Base-by-base conservation (phyloP, 75 land plant species). In the Adiantum capillusveneris region DNA sequence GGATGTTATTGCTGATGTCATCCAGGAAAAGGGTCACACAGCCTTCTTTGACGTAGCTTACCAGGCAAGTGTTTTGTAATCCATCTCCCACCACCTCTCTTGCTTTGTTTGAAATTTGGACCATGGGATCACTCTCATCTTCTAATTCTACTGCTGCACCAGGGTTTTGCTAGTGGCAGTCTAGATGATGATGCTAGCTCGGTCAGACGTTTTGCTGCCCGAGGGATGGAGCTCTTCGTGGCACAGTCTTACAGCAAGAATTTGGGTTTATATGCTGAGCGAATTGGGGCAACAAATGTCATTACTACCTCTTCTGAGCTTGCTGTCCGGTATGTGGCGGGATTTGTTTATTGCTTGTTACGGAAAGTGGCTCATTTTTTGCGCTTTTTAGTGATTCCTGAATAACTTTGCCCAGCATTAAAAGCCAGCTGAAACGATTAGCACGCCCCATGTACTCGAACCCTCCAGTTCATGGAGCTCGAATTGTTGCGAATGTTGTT, bases 361-460 rank as follows among this genome's bases (percentile, higher is more conserved):
- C n/a, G n/a, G n/a, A n/a, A n/a, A n/a, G n/a, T n/a, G n/a, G n/a
- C n/a, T n/a, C n/a, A n/a, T n/a, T n/a, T n/a, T n/a, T n/a, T n/a
- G n/a, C n/a, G 48, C 11, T 50, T 19, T 63, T 50, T 24, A 18
- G 56, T 49, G 2, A 7, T 16, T 26, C 31, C 25, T 31, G 17
- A 21, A 31, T 19, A 29, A 16, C 1, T 18, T 11, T 44, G 21
- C 27, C 3, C 67, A 93, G 98, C 78, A 87, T 94, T 11, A 94
- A 94, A 80, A 94, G 98, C 66, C 98, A 94, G 46, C 63, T 94
- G 68, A 94, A 94, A 61, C 78, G 96, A 58, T 62, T 94, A 46
- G 98, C 96, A 45, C 75, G 98, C 36, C 98, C 98, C 44, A 94
- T 94, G 98, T 94, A 94, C 66, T 94, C 98, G 29, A 94, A 94